Percentiles rank a stretch among this genome's conserved stretches.
These are phyloP conservation scores for Lolium rigidum DNA, from an alignment of 176 grass and related monocot genomes.

Conservation along the genomic window DNA sequence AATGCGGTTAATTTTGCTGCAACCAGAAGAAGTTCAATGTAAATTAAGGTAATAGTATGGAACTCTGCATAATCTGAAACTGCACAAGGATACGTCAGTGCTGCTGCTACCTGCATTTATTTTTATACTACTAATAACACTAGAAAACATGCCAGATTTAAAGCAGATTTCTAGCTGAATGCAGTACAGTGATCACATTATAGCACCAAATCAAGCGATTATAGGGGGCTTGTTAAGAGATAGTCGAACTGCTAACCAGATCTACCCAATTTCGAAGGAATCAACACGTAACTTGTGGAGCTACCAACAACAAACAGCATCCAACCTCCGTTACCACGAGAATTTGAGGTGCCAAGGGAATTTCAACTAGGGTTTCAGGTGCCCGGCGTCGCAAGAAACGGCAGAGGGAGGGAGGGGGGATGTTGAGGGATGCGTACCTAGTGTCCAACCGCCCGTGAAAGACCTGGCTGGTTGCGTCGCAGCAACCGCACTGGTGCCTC, in stretches of 20 bases:
- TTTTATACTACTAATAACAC: not conserved
- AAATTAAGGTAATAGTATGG: not conserved
- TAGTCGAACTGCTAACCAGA: too few relatives aligned
- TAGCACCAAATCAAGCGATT: too few relatives aligned
- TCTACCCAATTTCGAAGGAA: too few relatives aligned
- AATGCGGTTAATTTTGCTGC: not conserved
- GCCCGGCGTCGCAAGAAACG: not conserved
- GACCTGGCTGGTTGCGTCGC: not conserved
- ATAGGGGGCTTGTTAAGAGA: too few relatives aligned
- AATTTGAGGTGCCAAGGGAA: too few relatives aligned
- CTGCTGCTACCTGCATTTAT: not conserved
- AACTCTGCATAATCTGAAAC: not conserved
- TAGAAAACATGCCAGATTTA: not conserved
- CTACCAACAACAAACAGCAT: too few relatives aligned
- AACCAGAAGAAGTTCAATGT: not conserved
- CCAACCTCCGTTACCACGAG: too few relatives aligned
- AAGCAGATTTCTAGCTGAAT: not conserved
- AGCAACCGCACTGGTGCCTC: not conserved
- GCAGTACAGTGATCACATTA: too few relatives aligned
- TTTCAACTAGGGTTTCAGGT: too few relatives aligned
- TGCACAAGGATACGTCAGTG: not conserved
- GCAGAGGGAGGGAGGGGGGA: not conserved
- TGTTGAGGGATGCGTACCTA: not conserved
- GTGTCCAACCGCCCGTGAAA: not conserved
- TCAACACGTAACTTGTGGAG: too few relatives aligned